Base-by-base conservation (phyloP, 495 filamentous ascomycete species). In the Penicillium odoratum region DNA sequence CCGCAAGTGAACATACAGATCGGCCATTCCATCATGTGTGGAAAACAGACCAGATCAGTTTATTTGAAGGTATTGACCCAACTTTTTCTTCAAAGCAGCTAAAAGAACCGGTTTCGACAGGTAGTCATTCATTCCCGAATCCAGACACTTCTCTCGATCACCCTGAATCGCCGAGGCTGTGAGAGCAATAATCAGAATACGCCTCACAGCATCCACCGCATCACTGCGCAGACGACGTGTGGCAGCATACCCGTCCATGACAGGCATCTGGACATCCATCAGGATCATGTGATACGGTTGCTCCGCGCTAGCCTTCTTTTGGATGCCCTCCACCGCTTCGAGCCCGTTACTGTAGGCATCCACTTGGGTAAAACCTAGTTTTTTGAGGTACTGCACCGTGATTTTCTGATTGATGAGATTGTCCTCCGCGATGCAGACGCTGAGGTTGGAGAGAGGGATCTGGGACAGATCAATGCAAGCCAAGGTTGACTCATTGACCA, bases 81-180 rank as follows among this genome's bases (percentile, higher is more conserved):
- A 64, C 79, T 90, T 91, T 61, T 82, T 79, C 67, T 85, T 88
- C 34, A 92, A 76, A 46, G 89, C 74, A 31, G 83, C 81, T 16
- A 80, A 82, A 53, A 89, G 77, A 4, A 96, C 89, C 7, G 91
- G 91, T 68, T 96, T 96, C 29, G 91, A 89, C 4, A 96, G 83
- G 58, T 96, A 96, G 60, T 94, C 89, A 69, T 94, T 93, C 91
- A 96, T 96, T n/a, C 91, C 91, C 0, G 89, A 88, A 28, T 89
- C 89, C 28, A 96, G 74, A 64, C 91, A 96, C 70, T 40, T 40
- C 38, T 40, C 38, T 4, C 38, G 38, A 13, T 40, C 38, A 15
- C 38, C 38, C 91, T 89, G 86, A 60, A 95, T 95, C 7, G 91
- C 91, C 36, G 82, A 87, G 5, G 91, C 91, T 15, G 91, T 95